phyloP scores from a whole-genome alignment of 345 rosid genomes.

The Lenwebbia sp. region DNA sequence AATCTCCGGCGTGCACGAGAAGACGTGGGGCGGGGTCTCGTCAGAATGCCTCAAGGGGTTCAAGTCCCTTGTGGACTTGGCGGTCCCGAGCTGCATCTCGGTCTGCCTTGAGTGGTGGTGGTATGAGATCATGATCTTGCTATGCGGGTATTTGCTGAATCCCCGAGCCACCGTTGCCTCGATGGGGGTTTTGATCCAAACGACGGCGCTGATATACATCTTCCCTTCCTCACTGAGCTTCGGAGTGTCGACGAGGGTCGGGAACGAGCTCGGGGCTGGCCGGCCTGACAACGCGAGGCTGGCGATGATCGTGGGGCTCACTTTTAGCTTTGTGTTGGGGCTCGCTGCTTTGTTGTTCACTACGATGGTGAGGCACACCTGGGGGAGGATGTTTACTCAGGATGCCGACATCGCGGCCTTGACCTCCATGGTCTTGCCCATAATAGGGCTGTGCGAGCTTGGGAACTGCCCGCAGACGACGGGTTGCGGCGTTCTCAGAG shows the following conservation, averaged over 20 bases:
- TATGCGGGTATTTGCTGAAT: slow-evolving; percentile 57
- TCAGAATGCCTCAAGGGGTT: slow-evolving; percentile 49
- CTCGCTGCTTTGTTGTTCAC: slow-evolving; percentile 41
- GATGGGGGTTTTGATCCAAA: slow-evolving; percentile 86
- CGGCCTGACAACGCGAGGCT: slow-evolving; percentile 46
- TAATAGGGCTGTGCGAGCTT: slow-evolving; percentile 76
- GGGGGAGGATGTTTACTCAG: slow-evolving; percentile 68
- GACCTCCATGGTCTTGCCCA: slow-evolving; percentile 63
- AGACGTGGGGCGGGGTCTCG: slow-evolving; percentile 60
- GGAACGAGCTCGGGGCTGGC: slow-evolving; percentile 69
- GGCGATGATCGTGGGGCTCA: slow-evolving; percentile 47
- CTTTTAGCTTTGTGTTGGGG: slow-evolving; percentile 47
- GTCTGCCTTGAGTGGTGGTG: slow-evolving; percentile 99
- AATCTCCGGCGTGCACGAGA: slow-evolving; percentile 42
- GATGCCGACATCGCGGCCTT: slow-evolving; percentile 51
- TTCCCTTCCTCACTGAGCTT: slow-evolving; percentile 79
- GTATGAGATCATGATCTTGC: slow-evolving; percentile 85
- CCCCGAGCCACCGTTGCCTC: slow-evolving; percentile 81
- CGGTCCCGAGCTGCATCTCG: slow-evolving; percentile 81
- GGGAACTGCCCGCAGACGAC: slow-evolving; percentile 93
- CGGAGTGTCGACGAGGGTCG: slow-evolving; percentile 73
- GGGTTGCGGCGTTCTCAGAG: slow-evolving; percentile 74
- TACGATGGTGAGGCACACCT: slow-evolving; percentile 35
- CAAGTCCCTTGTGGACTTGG: slow-evolving; percentile 37
- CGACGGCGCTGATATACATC: slow-evolving; percentile 72